phyloP scores from a whole-genome alignment of 1,284 basidiomycete genomes.

The Xerocomus minutiporus region DNA sequence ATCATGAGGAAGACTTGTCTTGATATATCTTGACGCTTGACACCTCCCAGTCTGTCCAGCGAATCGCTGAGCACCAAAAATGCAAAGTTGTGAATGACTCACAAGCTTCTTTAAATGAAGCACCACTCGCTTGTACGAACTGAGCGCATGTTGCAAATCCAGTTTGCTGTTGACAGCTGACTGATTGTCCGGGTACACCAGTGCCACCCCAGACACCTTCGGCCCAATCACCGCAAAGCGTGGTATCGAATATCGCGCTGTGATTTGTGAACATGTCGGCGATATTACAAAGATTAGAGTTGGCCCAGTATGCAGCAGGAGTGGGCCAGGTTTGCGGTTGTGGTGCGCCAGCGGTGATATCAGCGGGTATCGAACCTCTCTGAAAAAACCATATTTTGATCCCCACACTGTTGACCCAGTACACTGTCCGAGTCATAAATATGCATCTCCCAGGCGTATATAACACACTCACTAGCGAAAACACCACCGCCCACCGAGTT shows the following conservation, averaged over 20 bases:
- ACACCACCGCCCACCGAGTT: conserved; percentile 74
- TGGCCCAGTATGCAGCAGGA: conserved; percentile 75
- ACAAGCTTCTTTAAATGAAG: conserved; percentile 76
- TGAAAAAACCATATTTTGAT: conserved; percentile 82
- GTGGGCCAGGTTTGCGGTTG: conserved; percentile 69
- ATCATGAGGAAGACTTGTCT: conserved; percentile 22
- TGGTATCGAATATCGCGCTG: conserved; percentile 77
- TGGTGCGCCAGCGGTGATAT: conserved; percentile 66
- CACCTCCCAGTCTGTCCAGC: conserved; percentile 63
- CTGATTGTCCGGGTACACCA: conserved; percentile 73
- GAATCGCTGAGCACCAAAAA: conserved; percentile 7
- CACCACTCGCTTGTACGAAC: conserved; percentile 69
- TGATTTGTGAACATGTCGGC: conserved; percentile 73
- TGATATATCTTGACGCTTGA: conserved; percentile 67
- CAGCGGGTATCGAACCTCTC: conserved; percentile 64
- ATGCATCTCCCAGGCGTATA: neutral
- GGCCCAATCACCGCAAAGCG: conserved; percentile 87
- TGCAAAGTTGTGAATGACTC: conserved; percentile 33
- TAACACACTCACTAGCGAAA: conserved; percentile 62
- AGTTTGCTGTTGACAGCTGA: conserved; percentile 78
- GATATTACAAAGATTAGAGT: conserved; percentile 62
- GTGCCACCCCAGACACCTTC: conserved; percentile 67
- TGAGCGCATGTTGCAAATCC: conserved; percentile 74
- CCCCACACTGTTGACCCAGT: conserved; percentile 56
- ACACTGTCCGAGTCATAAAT: conserved; percentile 21